Percentiles rank a stretch among this genome's conserved stretches.
These are phyloP conservation scores for Cucumis melo DNA, from an alignment of 306 rosid genomes.

Conservation along the genomic window DNA sequence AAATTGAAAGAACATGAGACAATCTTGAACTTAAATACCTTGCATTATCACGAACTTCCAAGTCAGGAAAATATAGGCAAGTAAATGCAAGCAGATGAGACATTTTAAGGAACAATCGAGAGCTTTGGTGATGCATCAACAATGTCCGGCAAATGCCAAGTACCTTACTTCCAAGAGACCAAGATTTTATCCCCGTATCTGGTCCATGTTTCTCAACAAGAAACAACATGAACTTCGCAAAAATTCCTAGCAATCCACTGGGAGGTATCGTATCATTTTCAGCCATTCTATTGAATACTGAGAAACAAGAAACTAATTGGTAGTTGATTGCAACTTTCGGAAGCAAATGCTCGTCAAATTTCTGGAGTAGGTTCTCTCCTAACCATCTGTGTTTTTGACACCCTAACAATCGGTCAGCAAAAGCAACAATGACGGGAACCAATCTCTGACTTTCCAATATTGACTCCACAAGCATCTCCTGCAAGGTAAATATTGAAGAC, in stretches of 20 bases:
- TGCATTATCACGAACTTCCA: constrained; percentile 94
- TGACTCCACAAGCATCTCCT: constrained; percentile 72
- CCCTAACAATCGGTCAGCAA: constrained; percentile 62
- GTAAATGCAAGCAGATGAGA: constrained; percentile 73
- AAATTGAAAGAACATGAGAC: background rate
- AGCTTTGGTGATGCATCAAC: constrained; percentile 78
- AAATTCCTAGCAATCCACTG: constrained; percentile 53
- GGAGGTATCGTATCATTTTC: constrained; percentile 78
- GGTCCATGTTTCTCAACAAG: constrained; percentile 89
- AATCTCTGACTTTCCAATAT: constrained; percentile 56
- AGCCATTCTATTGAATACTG: constrained; percentile 73
- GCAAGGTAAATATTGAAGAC: constrained; percentile 8
- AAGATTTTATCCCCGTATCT: constrained; percentile 54
- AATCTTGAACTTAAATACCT: constrained; percentile 34
- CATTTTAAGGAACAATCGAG: constrained; percentile 70
- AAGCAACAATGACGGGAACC: constrained; percentile 77
- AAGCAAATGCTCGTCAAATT: constrained; percentile 74
- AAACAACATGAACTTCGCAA: constrained; percentile 62
- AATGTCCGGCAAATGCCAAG: constrained; percentile 84
- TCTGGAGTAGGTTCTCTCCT: constrained; percentile 86
- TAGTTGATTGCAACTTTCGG: constrained; percentile 69
- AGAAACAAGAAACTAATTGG: constrained; percentile 62
- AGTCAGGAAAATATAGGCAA: constrained; percentile 80
- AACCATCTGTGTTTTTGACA: constrained; percentile 77
- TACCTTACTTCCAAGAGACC: constrained; percentile 93